Base-by-base conservation (phyloP, 352 stramenopile genomes). In the Achlya hypogyna region DNA sequence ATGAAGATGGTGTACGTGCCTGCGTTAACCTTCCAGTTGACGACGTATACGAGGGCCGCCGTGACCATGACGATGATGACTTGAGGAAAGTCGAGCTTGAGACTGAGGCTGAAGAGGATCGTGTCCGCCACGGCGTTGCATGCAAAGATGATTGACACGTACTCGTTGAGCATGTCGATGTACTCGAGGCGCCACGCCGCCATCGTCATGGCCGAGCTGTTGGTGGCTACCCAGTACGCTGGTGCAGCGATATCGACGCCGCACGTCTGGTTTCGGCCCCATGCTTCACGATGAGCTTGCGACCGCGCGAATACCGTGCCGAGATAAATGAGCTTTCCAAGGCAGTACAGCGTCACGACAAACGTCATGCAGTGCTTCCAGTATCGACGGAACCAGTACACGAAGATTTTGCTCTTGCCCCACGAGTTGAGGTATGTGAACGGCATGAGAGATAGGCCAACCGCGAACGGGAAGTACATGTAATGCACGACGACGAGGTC, bases 21-120 rank as follows among this genome's bases (percentile, higher is more conserved):
- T 35, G 72, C 51, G 52, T 78, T 70, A 8, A 89, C 65, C n/a
- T 78, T 89, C 51, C 54, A 64, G 40, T 64, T 38, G 31, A 81
- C 78, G 5, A 87, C 62, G 71, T 79, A 89, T 47, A 88, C 70
- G 0, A 80, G 70, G 4, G 78, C 64, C 32, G 76, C 78, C 51
- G 83, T 72, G 53, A 86, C 52, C 9, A 91, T 34, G 29, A 89
- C 82, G 32, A 64, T 3, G 14, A 52, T 22, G 18, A 31, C 54
- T 38, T 93, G 84, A 2, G 76, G 78, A 60, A 93, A 93, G 59
- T 91, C 81, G 27, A 93, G 71, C 65, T 90, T 89, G 69, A 93
- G 74, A 1, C 82, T 76, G 9, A 90, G 74, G n/a, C 78, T 76
- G 6, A 93, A 71, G 53, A 93, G 88, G 22, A 83, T 76, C 31